phyloP scores from a whole-genome alignment of 2,329 filamentous ascomycete genomes.

The Alternaria viburni region DNA sequence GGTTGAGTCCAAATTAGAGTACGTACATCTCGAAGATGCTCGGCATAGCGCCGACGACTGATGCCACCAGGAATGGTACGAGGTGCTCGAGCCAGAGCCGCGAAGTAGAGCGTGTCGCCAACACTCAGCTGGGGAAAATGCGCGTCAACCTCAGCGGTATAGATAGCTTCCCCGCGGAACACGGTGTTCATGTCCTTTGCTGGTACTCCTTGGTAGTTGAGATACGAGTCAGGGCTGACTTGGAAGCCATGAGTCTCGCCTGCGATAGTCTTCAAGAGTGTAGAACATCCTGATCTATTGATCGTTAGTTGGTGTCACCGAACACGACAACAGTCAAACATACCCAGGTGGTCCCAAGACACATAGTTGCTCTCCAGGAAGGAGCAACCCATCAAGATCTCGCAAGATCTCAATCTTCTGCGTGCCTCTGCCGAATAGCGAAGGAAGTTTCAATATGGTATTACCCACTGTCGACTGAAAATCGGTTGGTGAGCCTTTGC shows the following conservation, averaged over 20 bases:
- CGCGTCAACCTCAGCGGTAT: conserved; percentile 81
- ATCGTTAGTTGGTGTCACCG: not conserved
- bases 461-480: conserved; percentile 71
- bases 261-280: conserved; percentile 80
- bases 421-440: conserved; percentile 53
- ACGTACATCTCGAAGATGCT: conserved; percentile 63
- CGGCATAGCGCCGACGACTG: conserved; percentile 60
- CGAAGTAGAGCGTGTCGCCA: conserved; percentile 78
- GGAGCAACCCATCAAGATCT: conserved; percentile 69
- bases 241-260: conserved; percentile 82
- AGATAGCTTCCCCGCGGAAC: conserved; percentile 83
- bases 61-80: conserved; percentile 64
- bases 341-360: conserved; percentile 70
- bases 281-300: conserved; percentile 69
- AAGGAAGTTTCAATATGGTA: conserved; percentile 64
- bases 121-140: conserved; percentile 79
- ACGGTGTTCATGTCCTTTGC: conserved; percentile 75
- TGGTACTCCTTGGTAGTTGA: conserved; percentile 79
- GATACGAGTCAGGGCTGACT: conserved; percentile 70
- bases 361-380: conserved; percentile 74
- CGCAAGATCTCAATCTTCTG: conserved; percentile 70
- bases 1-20: not conserved
- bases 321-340: not conserved
- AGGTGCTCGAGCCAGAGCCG: conserved; percentile 66
- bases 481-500: conserved; percentile 69